These are phyloP conservation scores for Linnemannia zychae DNA, from an alignment of 192 early-diverging fungal species.

Conservation along the genomic window DNA sequence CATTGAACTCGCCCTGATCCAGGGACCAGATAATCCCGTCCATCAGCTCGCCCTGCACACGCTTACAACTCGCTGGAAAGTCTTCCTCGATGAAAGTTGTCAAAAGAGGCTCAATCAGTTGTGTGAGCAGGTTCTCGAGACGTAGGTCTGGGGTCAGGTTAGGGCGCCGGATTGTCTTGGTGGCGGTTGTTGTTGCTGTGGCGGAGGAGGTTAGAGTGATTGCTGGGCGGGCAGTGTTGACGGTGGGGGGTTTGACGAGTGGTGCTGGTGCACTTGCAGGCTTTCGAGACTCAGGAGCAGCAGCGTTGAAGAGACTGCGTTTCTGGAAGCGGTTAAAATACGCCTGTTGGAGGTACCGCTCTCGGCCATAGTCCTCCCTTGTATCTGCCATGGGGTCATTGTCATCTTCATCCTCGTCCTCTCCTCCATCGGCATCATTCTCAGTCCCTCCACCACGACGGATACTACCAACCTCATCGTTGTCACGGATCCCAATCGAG, in stretches of 20 bases:
- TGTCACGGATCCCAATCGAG: slow-evolving; percentile 13
- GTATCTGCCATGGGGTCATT: slow-evolving; percentile 14
- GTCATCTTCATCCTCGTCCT: slow-evolving; percentile 9
- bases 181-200: background rate
- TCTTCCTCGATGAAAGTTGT: slow-evolving; percentile 41
- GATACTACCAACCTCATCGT: background rate
- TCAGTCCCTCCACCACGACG: background rate
- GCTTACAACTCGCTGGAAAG: slow-evolving; percentile 43
- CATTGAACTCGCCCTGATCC: slow-evolving; percentile 15
- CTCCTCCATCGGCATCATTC: background rate
- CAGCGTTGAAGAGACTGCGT: background rate
- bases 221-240: too few relatives aligned
- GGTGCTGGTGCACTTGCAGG: slow-evolving; percentile 15
- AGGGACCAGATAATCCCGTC: slow-evolving; percentile 43
- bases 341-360: background rate
- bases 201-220: background rate
- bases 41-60: slow-evolving; percentile 48
- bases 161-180: background rate
- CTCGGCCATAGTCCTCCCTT: slow-evolving; percentile 6
- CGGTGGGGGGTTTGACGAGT: background rate
- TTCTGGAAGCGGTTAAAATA: slow-evolving; percentile 24
- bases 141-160: slow-evolving; percentile 27
- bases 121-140: slow-evolving; percentile 33
- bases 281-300: slow-evolving; percentile 19
- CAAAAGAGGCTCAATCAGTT: slow-evolving; percentile 39